Evolutionary conservation across 2,329 filamentous ascomycete genomes (phyloP).

Genomic region (Botrytis pseudocinerea): DNA sequence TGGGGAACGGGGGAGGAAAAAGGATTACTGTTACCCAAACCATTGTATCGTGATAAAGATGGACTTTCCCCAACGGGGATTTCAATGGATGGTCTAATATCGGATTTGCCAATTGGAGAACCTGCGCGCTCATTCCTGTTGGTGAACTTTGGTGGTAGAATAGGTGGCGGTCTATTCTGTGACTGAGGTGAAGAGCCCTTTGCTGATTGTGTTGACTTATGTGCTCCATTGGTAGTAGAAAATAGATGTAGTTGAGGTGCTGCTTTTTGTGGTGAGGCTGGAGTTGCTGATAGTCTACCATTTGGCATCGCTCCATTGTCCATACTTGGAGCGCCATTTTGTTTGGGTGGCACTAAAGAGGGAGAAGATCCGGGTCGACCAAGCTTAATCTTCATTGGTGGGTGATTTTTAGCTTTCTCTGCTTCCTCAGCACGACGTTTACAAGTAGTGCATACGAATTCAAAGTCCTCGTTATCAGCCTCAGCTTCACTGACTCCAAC

Average conservation of each 20-base stretch:
- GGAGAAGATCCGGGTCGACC: conserved; percentile 51
- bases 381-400: conserved; percentile 57
- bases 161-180: conserved; percentile 11
- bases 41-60: conserved; percentile 20
- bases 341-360: conserved; percentile 41
- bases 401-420: conserved; percentile 60
- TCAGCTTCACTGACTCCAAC: conserved; percentile 75
- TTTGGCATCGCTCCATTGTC: conserved; percentile 25
- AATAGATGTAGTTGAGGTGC: conserved; percentile 26
- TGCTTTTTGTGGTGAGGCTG: conserved; percentile 28
- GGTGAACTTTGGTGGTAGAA: conserved; percentile 17
- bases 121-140: conserved; percentile 29
- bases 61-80: conserved; percentile 13
- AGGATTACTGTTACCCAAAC: conserved; percentile 27
- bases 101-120: conserved; percentile 24
- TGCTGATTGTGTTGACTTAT: conserved; percentile 21
- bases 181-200: conserved; percentile 12
- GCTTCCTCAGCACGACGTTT: conserved; percentile 64
- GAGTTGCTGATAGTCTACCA: conserved; percentile 22
- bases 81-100: conserved; percentile 2
- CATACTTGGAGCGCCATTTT: conserved; percentile 28
- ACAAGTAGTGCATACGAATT: conserved; percentile 82
- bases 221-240: conserved; percentile 26
- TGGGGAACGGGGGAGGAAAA: conserved; percentile 40
- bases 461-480: conserved; percentile 82